Base-by-base conservation (phyloP, 2,329 filamentous ascomycete genomes). In the Cladophialophora bantiana region DNA sequence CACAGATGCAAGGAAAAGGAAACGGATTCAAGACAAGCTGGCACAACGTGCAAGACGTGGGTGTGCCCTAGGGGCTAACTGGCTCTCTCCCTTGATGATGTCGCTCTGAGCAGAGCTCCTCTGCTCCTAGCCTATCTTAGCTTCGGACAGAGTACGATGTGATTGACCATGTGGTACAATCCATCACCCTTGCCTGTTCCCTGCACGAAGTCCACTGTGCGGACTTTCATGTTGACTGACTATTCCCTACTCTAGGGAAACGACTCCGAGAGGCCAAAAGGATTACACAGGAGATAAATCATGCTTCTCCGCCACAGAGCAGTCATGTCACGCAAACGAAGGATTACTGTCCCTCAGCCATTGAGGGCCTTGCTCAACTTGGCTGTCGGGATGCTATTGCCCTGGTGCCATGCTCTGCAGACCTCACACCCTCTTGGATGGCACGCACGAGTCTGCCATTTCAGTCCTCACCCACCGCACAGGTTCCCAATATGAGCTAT, bases 11-110 rank as follows among this genome's bases (percentile, higher is more conserved):
- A 77, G 73, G 69, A 75, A 77, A 66, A 71, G 78, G 36, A 79
- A 80, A 70, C 75, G 77, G 45, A 78, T 79, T 15, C 77, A 79
- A 69, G 77, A 79, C 67, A 73, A 77, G 57, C 66, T 79, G 54
- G 78, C 78, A 42, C 77, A 79, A 62, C 69, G 78, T 70, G 77
- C 77, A 20, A 72, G 77, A 70, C 68, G 77, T 78, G 72, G 34
- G 58, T 61, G 34, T 36, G 26, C 26, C 3, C 26, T 26, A 3
- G 26, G 26, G 26, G 26, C 26, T 26, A 26, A 26, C 26, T 26
- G 26, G 26, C 42, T 34, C 32, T 59, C 40, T n/a, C 45, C 70
- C 73, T 67, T 53, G 20, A 36, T 50, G 10, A 26, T 7, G 9
- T 48, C 18, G 2, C n/a, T 26, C 26, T 26, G 26, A 26, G 26